Conservation (phyloP, 2,329 filamentous ascomycete genomes). For the Fusarium sp. region DNA sequence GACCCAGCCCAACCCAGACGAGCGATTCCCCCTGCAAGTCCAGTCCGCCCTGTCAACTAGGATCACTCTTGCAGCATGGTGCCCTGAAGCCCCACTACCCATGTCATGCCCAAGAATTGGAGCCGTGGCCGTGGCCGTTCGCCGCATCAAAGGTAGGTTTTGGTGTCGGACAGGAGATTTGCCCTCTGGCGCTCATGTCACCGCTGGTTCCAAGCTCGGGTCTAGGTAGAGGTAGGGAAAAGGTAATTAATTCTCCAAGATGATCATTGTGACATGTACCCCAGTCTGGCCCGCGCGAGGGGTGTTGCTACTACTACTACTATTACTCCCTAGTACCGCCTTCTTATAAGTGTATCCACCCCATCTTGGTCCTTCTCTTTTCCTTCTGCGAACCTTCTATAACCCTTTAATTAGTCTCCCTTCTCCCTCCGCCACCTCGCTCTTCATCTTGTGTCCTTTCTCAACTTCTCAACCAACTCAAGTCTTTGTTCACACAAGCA, state of each 20-base stretch:
- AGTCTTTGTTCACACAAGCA: conserved; percentile 12
- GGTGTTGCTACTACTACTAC: conserved; percentile 43
- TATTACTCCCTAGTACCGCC: conserved; percentile 19
- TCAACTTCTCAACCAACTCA: conserved; percentile 24
- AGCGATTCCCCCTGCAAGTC: conserved; percentile 31
- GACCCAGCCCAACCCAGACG: conserved; percentile 24
- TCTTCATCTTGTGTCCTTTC: conserved; percentile 23
- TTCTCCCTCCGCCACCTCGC: conserved; percentile 35
- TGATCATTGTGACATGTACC: conserved; percentile 49
- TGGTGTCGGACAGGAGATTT: conserved; percentile 51
- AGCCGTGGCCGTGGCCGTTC: conserved; percentile 37
- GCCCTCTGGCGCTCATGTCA: conserved; percentile 53
- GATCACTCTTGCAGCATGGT: conserved; percentile 44
- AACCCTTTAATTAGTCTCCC: conserved; percentile 48
- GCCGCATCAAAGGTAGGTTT: conserved; percentile 44
- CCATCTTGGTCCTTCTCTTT: conserved; percentile 50
- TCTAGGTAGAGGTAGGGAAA: conserved; percentile 41
- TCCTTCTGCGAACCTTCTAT: conserved; percentile 49
- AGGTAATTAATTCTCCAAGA: conserved; percentile 47
- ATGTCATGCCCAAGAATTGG: conserved; percentile 50
- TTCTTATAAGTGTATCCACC: conserved; percentile 56
- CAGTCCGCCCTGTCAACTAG: conserved; percentile 52
- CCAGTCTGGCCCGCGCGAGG: conserved; percentile 45
- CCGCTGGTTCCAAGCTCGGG: conserved; percentile 55
- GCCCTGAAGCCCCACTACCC: conserved; percentile 49